Evolutionary conservation across 2,329 filamentous ascomycete genomes (phyloP), one percentile per base, ranked within the genome.

Genomic region (Colletotrichum sojae): DNA sequence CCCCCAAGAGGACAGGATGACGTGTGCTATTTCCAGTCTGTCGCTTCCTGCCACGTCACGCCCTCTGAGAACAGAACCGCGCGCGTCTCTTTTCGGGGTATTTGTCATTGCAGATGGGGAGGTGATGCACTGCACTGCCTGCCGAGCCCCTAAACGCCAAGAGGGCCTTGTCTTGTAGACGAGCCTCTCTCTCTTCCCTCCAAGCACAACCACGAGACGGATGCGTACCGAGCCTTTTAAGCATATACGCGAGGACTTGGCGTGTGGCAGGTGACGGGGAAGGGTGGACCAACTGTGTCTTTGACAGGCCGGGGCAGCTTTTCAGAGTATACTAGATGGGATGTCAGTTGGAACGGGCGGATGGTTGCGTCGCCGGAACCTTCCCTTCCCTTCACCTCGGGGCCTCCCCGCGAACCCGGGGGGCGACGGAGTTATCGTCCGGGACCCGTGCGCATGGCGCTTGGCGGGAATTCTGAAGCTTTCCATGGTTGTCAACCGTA

Each of bases 231-330:
- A 22, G 22, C 13, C 13, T 16, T 54, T 36, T 54, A 54, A 54
- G 52, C 52, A 54, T 54, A 25, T 25, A 20, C 25, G 52, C 31
- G 52, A 54, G 31, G 52, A 36, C 31, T 54, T 54, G 52, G 52
- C 52, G 52, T 54, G 52, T 54, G 52, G 25, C 52, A 54, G 52
- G 27, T 54, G 31, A 20, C 36, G 52, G 40, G 31, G 10, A 10
- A 10, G 9, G 9, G 31, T 9, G 31, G 31, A 10, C 31, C 8
- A 12, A 2, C 2, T 36, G 31, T 3, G 10, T 36, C 31, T 36
- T 36, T 36, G 31, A 36, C 31, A 36, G 31, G 31, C 31, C 31
- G 31, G 31, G 31, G 31, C 2, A 4, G 31, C 9, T 31, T 25
- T 25, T 3, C 3, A 25, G 4, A 25, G 22, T 25, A 25, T 5